Evolutionary conservation across 2,329 filamentous ascomycete species (phyloP), one percentile per base, ranked within the genome.

Genomic region (Curvularia spicifera): DNA sequence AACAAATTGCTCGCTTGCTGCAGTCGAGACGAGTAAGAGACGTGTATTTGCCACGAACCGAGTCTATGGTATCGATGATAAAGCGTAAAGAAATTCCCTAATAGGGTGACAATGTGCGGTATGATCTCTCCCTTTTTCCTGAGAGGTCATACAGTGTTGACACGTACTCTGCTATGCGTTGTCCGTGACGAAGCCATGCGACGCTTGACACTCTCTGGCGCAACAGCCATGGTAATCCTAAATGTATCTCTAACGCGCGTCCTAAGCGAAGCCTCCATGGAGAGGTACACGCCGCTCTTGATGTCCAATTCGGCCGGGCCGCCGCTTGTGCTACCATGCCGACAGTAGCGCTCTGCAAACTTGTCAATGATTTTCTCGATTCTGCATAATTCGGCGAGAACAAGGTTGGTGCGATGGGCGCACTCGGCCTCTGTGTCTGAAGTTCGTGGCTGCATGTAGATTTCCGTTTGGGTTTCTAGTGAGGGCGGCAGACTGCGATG

Each of bases 341-440:
- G 44, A 64, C 69, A 72, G 63, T 75, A 76, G 33, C 72, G 69
- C 53, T 74, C 72, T 2, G 71, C 70, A 60, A 76, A 76, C 63
- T 69, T 72, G 58, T 76, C 72, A 44, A 76, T 74, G 53, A 76
- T 69, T 66, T 76, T 75, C 60, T 76, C 74, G 0, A 76, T 69
- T 44, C 70, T 74, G 53, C 70, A 66, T 10, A 76, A 66, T 61
- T 76, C 73, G 22, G 63, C 64, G 8, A 76, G 67, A 5, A 76
- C 66, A 5, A 72, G 66, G 44, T 75, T 72, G 0, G 72, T 74
- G 5, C 71, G 66, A 52, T 72, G 67, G 1, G 69, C 69, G 31
- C 71, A 64, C 37, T 76, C 73, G 12, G 70, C 67, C 47, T 76
- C 73, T 28, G 63, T 55, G 39, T 71, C 65, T 13, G 68, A 58